Percentiles rank a stretch among this genome's conserved stretches.
These are phyloP conservation scores for Artomyces pyxidatus DNA, from an alignment of 768 basidiomycete genomes.

Conservation along the genomic window DNA sequence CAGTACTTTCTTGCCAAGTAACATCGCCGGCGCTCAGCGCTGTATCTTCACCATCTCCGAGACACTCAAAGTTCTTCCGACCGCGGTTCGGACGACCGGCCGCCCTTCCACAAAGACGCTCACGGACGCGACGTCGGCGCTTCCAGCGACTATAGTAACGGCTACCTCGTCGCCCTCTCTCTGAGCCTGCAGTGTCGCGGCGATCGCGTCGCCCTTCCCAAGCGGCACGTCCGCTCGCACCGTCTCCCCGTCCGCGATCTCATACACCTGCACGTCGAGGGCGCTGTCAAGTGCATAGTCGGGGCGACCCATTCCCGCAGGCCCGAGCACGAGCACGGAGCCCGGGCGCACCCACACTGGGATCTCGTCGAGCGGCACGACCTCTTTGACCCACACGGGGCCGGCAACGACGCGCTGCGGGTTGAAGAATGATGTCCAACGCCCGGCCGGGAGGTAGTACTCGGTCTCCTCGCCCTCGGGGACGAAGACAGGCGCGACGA, in stretches of 20 bases:
- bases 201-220: conserved; percentile 33
- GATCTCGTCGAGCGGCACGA: conserved; percentile 54
- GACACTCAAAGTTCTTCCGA: conserved; percentile 1
- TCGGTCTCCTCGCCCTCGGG: conserved; percentile 44
- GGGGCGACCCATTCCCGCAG: conserved; percentile 39
- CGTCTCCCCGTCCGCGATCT: conserved; percentile 35
- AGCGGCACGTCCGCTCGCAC: conserved; percentile 34
- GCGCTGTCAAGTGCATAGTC: conserved; percentile 51
- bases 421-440: conserved; percentile 55
- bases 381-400: conserved; percentile 53
- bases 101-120: conserved; percentile 9
- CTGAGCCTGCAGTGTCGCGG: conserved; percentile 33
- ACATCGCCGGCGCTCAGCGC: background rate
- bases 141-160: conserved; percentile 17
- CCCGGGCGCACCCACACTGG: conserved; percentile 61
- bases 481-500: conserved; percentile 57
- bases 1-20: too few relatives aligned
- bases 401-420: conserved; percentile 45
- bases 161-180: conserved; percentile 25
- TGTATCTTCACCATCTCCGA: background rate
- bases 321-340: conserved; percentile 51
- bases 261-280: conserved; percentile 47
- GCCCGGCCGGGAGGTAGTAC: conserved; percentile 53
- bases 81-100: background rate
- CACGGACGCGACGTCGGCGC: conserved; percentile 11